Evolutionary conservation across 2,329 filamentous ascomycete species (phyloP).

Genomic region (Aspergillus fumigatus): DNA sequence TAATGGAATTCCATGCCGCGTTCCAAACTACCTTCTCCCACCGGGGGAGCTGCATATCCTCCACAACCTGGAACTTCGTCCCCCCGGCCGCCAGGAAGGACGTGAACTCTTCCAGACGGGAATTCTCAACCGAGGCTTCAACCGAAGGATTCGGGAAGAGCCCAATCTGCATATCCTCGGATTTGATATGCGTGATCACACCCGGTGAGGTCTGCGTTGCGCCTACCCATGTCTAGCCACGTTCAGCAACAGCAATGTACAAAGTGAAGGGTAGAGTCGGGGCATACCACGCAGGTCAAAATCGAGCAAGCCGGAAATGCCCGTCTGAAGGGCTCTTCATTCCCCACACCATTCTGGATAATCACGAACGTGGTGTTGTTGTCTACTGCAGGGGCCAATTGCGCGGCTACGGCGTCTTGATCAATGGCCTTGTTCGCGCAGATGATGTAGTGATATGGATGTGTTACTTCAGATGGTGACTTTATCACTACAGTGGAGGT

Average conservation of each 20-base stretch:
- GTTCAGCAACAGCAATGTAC: not conserved
- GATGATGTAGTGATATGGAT: constrained; percentile 34
- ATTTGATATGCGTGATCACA: constrained; percentile 46
- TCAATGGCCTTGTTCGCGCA: constrained; percentile 41
- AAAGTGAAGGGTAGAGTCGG: not conserved
- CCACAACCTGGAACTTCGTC: constrained; percentile 34
- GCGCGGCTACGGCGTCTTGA: constrained; percentile 36
- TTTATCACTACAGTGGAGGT: constrained; percentile 30
- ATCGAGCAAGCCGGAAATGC: constrained; percentile 29
- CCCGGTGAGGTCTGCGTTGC: constrained; percentile 49
- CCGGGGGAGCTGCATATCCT: constrained; percentile 34
- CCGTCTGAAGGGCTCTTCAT: constrained; percentile 36
- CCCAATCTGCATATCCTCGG: constrained; percentile 54
- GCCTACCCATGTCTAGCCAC: constrained; percentile 43
- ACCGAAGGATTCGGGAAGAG: constrained; percentile 42
- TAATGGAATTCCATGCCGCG: constrained; percentile 39
- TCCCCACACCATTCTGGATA: constrained; percentile 41
- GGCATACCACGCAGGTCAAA: constrained; percentile 41
- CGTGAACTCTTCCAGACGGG: constrained; percentile 40
- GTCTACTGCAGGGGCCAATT: constrained; percentile 34
- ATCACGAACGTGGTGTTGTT: constrained; percentile 34
- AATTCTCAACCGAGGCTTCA: constrained; percentile 28
- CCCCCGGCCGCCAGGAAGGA: constrained; percentile 38
- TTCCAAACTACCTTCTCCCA: constrained; percentile 44
- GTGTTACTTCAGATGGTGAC: constrained; percentile 30